Conservation (phyloP, 331 rosid genomes). For the Acacia concinna region DNA sequence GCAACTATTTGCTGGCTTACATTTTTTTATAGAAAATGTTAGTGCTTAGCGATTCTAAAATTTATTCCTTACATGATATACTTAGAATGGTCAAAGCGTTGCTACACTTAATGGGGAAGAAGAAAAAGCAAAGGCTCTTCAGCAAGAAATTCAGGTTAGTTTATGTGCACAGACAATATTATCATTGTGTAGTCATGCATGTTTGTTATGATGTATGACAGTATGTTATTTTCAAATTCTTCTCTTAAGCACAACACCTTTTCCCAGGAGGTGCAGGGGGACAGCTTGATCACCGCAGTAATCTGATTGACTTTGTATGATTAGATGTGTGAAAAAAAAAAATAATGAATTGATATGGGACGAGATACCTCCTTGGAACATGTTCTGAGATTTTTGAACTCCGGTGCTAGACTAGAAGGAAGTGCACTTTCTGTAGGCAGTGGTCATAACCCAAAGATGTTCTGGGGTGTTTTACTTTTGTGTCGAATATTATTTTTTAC, state of each 20-base stretch:
- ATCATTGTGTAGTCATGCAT: slow-evolving; percentile 19
- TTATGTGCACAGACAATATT: slow-evolving; percentile 14
- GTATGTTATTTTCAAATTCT: not conserved
- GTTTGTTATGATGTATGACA: not conserved
- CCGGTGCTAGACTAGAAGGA: not conserved
- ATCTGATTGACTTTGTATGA: not conserved
- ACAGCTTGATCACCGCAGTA: not conserved
- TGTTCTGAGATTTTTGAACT: not conserved
- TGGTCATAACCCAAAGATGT: not conserved
- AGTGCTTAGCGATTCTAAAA: slow-evolving; percentile 28
- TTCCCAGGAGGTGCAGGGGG: not conserved
- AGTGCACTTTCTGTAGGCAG: not conserved
- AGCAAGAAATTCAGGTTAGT: slow-evolving; percentile 73
- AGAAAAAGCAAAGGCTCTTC: slow-evolving; percentile 43
- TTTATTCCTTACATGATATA: slow-evolving; percentile 22
- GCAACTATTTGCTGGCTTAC: slow-evolving; percentile 19
- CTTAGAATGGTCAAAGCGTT: slow-evolving; percentile 55
- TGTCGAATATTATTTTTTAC: not conserved
- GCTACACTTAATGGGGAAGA: slow-evolving; percentile 56
- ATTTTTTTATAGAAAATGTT: slow-evolving; percentile 26
- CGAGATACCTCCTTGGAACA: not conserved
- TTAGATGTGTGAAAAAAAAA: not conserved
- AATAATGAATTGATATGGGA: not conserved
- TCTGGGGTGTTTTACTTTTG: not conserved
- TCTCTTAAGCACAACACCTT: not conserved